phyloP scores from a whole-genome alignment of 2,329 filamentous ascomycete species.

The Coleophoma crateriformis region DNA sequence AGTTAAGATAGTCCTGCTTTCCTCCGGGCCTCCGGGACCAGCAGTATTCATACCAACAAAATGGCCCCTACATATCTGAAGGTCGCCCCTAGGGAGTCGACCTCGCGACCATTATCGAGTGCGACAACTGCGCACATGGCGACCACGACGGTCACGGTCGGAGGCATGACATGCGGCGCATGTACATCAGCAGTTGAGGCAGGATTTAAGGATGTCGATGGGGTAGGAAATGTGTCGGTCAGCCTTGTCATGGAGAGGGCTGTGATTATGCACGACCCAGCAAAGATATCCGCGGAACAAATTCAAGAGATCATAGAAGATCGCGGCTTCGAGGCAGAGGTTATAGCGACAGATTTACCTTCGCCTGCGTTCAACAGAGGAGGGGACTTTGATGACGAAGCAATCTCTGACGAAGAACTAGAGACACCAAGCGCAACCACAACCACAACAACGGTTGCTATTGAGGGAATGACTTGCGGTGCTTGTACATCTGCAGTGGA shows the following conservation, averaged over 20 bases:
- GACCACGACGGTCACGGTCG: constrained; percentile 85
- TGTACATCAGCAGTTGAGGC: constrained; percentile 95
- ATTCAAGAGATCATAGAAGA: constrained; percentile 87
- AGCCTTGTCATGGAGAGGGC: constrained; percentile 93
- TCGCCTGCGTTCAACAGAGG: constrained; percentile 37
- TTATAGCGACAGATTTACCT: constrained; percentile 76
- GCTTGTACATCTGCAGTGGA: constrained; percentile 85
- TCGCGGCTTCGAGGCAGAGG: constrained; percentile 82
- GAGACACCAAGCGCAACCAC: constrained; percentile 27
- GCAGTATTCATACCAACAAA: background rate
- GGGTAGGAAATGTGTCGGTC: constrained; percentile 82
- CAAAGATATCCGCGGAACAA: constrained; percentile 65
- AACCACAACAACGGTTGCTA: constrained; percentile 68
- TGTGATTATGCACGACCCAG: constrained; percentile 85
- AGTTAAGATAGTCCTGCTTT: background rate
- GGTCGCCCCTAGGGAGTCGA: constrained; percentile 15
- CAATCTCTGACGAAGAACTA: constrained; percentile 16
- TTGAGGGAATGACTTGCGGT: constrained; percentile 88
- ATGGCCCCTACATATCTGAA: constrained; percentile 25
- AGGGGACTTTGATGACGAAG: constrained; percentile 27
- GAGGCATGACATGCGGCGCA: constrained; percentile 88
- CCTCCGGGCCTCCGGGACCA: background rate
- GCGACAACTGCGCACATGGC: constrained; percentile 58
- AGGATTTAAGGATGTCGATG: constrained; percentile 77
- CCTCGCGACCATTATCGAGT: constrained; percentile 8